phyloP scores from a whole-genome alignment of 208 protist genomes.

The Novymonas esmeraldas region DNA sequence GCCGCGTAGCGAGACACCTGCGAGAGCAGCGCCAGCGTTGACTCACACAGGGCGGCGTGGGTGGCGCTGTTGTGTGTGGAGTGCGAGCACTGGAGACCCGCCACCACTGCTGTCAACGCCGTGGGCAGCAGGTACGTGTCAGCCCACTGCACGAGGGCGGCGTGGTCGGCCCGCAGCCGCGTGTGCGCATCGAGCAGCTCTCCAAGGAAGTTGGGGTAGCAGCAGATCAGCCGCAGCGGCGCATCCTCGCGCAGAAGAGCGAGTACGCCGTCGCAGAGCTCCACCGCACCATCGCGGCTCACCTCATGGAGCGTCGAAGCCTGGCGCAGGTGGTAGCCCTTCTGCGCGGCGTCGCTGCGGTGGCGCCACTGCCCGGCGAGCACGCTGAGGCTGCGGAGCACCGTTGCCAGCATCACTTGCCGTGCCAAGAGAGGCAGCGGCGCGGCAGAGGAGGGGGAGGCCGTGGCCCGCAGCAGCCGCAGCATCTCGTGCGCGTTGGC shows the following conservation, averaged over 20 bases:
- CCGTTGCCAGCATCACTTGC: slow-evolving; percentile 8
- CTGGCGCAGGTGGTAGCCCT: neutral
- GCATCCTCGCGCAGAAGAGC: slow-evolving; percentile 41
- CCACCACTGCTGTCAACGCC: slow-evolving; percentile 39
- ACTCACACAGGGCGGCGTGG: slow-evolving; percentile 65
- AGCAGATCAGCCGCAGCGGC: slow-evolving; percentile 60
- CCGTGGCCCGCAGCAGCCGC: slow-evolving; percentile 8
- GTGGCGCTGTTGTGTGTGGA: slow-evolving; percentile 41
- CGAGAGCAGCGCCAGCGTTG: slow-evolving; percentile 55
- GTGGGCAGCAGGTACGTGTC: slow-evolving; percentile 38
- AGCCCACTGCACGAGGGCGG: slow-evolving; percentile 39
- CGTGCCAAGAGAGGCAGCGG: slow-evolving; percentile 16
- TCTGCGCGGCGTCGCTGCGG: neutral
- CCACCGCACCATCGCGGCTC: slow-evolving; percentile 1
- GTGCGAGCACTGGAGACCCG: slow-evolving; percentile 34
- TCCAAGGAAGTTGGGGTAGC: slow-evolving; percentile 58
- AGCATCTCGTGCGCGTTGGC: slow-evolving; percentile 25
- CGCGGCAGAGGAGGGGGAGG: neutral
- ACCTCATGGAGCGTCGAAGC: neutral
- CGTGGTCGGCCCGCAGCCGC: slow-evolving; percentile 27
- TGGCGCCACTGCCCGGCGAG: slow-evolving; percentile 14
- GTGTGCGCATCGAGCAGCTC: slow-evolving; percentile 48
- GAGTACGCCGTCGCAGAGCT: slow-evolving; percentile 20
- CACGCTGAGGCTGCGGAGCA: slow-evolving; percentile 20
- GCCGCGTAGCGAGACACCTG: slow-evolving; percentile 43